Evolutionary conservation across 2,329 filamentous ascomycete species (phyloP).

Genomic region (Daldinia sp.): DNA sequence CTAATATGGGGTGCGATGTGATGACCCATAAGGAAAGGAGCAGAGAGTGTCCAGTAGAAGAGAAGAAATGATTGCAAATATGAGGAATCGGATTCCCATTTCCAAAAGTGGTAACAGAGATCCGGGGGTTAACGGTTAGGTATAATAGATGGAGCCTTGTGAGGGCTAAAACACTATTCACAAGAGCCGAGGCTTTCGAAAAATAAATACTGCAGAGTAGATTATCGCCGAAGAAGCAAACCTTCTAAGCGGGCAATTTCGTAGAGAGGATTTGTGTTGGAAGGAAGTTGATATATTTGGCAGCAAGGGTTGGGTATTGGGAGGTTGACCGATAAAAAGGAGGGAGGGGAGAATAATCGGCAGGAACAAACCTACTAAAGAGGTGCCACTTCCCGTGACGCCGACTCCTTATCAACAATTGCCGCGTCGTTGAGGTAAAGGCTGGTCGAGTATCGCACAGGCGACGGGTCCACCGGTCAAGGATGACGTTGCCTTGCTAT

Average conservation of each 20-base stretch:
- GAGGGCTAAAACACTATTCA: background rate
- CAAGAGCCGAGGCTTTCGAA: background rate
- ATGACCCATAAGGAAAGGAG: too few relatives aligned
- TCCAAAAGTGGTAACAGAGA: background rate
- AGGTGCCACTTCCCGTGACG: background rate
- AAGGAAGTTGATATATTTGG: background rate
- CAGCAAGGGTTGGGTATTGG: background rate
- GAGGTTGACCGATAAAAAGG: background rate
- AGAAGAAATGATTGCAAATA: background rate
- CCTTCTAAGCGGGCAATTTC: background rate
- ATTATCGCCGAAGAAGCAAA: background rate
- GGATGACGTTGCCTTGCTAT: background rate
- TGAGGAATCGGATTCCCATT: background rate
- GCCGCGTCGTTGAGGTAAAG: background rate
- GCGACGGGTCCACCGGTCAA: background rate
- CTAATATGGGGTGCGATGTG: background rate
- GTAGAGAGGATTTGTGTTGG: background rate
- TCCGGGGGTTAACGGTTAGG: background rate
- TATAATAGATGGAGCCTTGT: background rate
- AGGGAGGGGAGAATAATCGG: background rate
- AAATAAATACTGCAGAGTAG: background rate
- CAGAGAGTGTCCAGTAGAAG: background rate
- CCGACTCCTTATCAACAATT: background rate
- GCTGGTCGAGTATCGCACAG: background rate
- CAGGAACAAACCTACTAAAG: background rate